phyloP scores from a whole-genome alignment of 768 basidiomycete species.

The Leucogyrophana mollusca region DNA sequence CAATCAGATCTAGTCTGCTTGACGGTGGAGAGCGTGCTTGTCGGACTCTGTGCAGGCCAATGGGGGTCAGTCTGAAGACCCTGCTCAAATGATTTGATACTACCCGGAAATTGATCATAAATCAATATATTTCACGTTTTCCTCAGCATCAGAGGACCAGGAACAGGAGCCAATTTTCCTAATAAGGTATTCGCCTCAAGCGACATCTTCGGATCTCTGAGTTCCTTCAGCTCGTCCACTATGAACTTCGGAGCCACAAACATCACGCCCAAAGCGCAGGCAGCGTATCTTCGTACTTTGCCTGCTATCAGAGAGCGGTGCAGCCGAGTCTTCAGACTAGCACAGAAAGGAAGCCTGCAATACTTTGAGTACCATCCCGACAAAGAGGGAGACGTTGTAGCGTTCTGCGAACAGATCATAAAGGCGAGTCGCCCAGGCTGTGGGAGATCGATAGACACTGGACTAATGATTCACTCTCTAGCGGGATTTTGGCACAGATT shows the following conservation, averaged over 20 bases:
- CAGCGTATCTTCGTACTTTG: slow-evolving; percentile 77
- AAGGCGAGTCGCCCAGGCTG: slow-evolving; percentile 46
- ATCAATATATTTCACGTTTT: too few species aligned
- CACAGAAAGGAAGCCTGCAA: slow-evolving; percentile 68
- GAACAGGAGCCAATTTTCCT: too few species aligned
- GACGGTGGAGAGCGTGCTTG: too few species aligned
- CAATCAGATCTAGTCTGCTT: too few species aligned
- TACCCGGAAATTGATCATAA: too few species aligned
- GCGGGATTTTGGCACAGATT: slow-evolving; percentile 80
- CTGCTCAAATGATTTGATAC: too few species aligned
- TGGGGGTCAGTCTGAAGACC: too few species aligned
- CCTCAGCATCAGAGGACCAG: too few species aligned
- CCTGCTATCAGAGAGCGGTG: slow-evolving; percentile 92
- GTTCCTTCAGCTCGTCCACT: slow-evolving; percentile 1
- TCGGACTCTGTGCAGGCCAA: too few species aligned
- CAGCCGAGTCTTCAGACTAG: slow-evolving; percentile 72
- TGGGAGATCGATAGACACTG: slow-evolving; percentile 3
- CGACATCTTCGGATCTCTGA: too few species aligned
- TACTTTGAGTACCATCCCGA: slow-evolving; percentile 87
- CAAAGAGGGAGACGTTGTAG: slow-evolving; percentile 65
- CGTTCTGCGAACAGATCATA: slow-evolving; percentile 77
- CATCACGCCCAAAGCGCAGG: slow-evolving; percentile 37
- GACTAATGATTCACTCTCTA: slow-evolving; percentile 23
- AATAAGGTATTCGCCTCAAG: too few species aligned
- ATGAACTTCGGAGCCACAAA: slow-evolving; percentile 31